Evolutionary conservation across 2,329 filamentous ascomycete species (phyloP).

Genomic region (Cordyceps javanica): DNA sequence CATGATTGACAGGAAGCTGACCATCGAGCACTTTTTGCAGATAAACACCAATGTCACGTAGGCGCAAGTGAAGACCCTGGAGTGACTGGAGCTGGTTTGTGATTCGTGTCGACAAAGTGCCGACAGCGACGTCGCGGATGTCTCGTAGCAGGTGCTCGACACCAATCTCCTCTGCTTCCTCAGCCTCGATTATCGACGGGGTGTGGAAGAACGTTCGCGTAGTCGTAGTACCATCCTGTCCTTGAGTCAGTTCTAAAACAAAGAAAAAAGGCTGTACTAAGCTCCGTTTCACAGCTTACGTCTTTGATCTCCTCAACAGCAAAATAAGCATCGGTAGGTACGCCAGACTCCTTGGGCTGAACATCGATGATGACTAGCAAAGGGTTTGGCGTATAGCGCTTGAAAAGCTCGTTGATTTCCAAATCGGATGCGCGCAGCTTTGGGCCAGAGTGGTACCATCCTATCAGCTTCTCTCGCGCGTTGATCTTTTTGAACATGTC

Average conservation of each 20-base stretch:
- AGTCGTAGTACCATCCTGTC: slow-evolving; percentile 90
- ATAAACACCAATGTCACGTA: slow-evolving; percentile 93
- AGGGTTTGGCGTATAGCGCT: slow-evolving; percentile 95
- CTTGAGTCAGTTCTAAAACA: slow-evolving; percentile 1
- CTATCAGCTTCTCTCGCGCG: slow-evolving; percentile 95
- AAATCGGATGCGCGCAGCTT: slow-evolving; percentile 95
- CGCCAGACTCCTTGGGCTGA: slow-evolving; percentile 94
- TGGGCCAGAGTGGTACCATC: slow-evolving; percentile 98
- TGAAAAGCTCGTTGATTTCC: slow-evolving; percentile 99
- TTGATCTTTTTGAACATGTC: slow-evolving; percentile 99
- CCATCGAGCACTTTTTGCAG: slow-evolving; percentile 92
- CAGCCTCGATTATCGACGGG: slow-evolving; percentile 95
- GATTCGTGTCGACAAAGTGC: slow-evolving; percentile 91
- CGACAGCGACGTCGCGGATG: slow-evolving; percentile 95
- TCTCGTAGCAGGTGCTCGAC: slow-evolving; percentile 97
- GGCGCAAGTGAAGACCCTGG: slow-evolving; percentile 87
- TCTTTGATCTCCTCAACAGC: slow-evolving; percentile 99
- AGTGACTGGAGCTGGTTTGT: slow-evolving; percentile 96
- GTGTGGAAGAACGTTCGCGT: slow-evolving; percentile 98
- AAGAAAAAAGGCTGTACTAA: neutral
- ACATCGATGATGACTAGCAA: slow-evolving; percentile 97
- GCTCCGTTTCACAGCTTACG: slow-evolving; percentile 47
- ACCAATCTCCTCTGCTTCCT: slow-evolving; percentile 98
- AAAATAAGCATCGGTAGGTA: slow-evolving; percentile 98
- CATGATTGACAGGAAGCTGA: slow-evolving; percentile 91